These are phyloP conservation scores for Globisporangium lucens DNA, from an alignment of 352 stramenopile species.

Conservation along the genomic window DNA sequence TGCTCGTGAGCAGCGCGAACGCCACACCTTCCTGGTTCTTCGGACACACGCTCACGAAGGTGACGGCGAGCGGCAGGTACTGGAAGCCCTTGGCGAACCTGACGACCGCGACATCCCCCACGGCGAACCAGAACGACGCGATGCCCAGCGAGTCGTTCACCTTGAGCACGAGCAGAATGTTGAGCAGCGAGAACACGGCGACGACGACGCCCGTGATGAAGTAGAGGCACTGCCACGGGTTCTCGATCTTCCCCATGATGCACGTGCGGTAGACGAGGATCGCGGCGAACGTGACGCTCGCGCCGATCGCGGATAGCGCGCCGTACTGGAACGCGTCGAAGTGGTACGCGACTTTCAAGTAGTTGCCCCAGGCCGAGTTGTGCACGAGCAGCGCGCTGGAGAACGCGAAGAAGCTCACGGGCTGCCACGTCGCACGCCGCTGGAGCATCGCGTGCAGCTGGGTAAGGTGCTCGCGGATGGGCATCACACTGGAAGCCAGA, in stretches of 20 bases:
- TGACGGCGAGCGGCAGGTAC: constrained; percentile 71
- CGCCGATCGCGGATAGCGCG: constrained; percentile 59
- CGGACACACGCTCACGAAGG: constrained; percentile 75
- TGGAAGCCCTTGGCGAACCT: constrained; percentile 77
- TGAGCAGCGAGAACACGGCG: constrained; percentile 62
- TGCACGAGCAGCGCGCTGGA: constrained; percentile 63
- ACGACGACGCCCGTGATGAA: constrained; percentile 57
- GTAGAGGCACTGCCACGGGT: constrained; percentile 66
- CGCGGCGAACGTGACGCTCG: constrained; percentile 60
- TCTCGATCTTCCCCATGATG: constrained; percentile 39
- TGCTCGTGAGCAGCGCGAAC: constrained; percentile 75
- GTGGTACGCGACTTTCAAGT: constrained; percentile 59
- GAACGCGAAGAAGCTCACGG: constrained; percentile 64
- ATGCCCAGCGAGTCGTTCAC: constrained; percentile 64
- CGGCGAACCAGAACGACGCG: constrained; percentile 71
- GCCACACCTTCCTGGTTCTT: constrained; percentile 72
- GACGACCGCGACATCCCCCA: constrained; percentile 62
- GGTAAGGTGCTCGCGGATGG: constrained; percentile 33
- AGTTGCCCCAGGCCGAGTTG: constrained; percentile 82
- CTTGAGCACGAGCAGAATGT: constrained; percentile 61
- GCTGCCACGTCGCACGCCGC: constrained; percentile 69
- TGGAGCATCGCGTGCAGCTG: constrained; percentile 65
- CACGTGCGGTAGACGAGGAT: constrained; percentile 53
- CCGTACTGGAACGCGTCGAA: constrained; percentile 82
- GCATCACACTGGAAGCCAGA: constrained; percentile 7